Percentiles rank a stretch among this genome's conserved stretches.
Evolutionary conservation across 2,329 filamentous ascomycete genomes (phyloP).

Genomic region (Cladophialophora yegresii): DNA sequence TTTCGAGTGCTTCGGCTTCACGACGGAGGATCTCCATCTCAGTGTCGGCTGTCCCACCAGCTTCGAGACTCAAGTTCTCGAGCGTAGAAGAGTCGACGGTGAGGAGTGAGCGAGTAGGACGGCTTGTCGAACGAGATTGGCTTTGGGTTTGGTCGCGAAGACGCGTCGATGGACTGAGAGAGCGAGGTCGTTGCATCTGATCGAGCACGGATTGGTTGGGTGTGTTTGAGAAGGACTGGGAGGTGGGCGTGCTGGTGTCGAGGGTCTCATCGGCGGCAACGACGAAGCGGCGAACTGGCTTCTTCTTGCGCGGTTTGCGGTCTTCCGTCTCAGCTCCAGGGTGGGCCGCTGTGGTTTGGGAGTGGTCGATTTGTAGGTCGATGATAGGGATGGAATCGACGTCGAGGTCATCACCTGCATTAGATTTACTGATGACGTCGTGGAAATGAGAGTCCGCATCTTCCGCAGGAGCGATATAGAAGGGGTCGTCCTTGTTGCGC

Average conservation of each 20-base stretch:
- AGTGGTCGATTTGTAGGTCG: slow-evolving; percentile 74
- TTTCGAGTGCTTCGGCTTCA: slow-evolving; percentile 79
- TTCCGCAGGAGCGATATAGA: slow-evolving; percentile 73
- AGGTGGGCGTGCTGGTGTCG: slow-evolving; percentile 42
- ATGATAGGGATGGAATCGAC: slow-evolving; percentile 96
- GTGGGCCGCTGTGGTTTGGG: slow-evolving; percentile 38
- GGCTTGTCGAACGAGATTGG: slow-evolving; percentile 3
- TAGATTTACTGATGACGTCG: slow-evolving; percentile 46
- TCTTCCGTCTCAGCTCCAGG: slow-evolving; percentile 7
- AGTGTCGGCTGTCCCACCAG: slow-evolving; percentile 41
- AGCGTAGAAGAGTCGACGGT: slow-evolving; percentile 86
- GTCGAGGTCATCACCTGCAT: slow-evolving; percentile 79
- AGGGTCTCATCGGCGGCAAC: slow-evolving; percentile 75
- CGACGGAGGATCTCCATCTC: slow-evolving; percentile 57
- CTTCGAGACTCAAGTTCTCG: slow-evolving; percentile 69
- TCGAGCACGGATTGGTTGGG: slow-evolving; percentile 26
- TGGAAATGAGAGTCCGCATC: slow-evolving; percentile 75
- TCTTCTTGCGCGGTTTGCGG: slow-evolving; percentile 40
- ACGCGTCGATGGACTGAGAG: slow-evolving; percentile 21
- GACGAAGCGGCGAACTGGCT: slow-evolving; percentile 61
- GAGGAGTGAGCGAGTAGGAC: slow-evolving; percentile 66
- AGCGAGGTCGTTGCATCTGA: slow-evolving; percentile 21
- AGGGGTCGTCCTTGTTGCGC: slow-evolving; percentile 88
- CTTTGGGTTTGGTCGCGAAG: slow-evolving; percentile 3
- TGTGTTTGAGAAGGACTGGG: slow-evolving; percentile 43